Evolutionary conservation across 352 stramenopile genomes (phyloP).

Genomic region (Phytophthora ohioensis): DNA sequence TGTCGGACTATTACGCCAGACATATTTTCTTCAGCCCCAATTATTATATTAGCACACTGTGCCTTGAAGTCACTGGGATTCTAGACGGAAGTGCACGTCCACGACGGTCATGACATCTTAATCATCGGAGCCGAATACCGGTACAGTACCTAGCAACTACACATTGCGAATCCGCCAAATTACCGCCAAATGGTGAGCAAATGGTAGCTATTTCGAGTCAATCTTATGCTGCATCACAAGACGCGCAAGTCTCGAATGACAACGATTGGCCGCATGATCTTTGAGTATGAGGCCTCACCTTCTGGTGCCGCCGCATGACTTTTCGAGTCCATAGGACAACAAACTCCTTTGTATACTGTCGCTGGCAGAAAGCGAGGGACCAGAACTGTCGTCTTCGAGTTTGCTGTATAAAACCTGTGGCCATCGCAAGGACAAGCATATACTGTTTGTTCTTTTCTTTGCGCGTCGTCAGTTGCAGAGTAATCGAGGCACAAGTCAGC

Average conservation of each 20-base stretch:
- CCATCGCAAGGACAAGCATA: conserved; percentile 1
- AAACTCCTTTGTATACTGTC: too few relatives aligned
- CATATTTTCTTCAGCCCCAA: too few relatives aligned
- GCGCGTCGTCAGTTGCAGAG: background rate
- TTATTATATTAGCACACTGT: too few relatives aligned
- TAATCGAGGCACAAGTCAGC: background rate
- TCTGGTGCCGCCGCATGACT: conserved; percentile 7
- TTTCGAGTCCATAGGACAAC: background rate
- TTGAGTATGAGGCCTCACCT: conserved; percentile 12
- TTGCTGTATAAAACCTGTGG: conserved; percentile 3
- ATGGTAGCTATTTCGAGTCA: conserved; percentile 21
- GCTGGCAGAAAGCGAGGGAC: background rate
- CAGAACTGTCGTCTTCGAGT: too few relatives aligned
- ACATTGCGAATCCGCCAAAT: background rate
- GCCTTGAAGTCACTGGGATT: too few relatives aligned
- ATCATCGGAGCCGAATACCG: too few relatives aligned
- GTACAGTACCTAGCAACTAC: too few relatives aligned
- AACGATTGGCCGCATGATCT: conserved; percentile 1
- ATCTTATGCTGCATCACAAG: conserved; percentile 21
- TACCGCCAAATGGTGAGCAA: background rate
- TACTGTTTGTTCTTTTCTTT: conserved; percentile 17
- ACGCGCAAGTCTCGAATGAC: conserved; percentile 14
- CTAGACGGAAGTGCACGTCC: too few relatives aligned
- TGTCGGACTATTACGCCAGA: too few relatives aligned
- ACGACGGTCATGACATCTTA: too few relatives aligned